Base-by-base conservation (phyloP, 1,284 basidiomycete genomes). In the Pholiota adiposa region DNA sequence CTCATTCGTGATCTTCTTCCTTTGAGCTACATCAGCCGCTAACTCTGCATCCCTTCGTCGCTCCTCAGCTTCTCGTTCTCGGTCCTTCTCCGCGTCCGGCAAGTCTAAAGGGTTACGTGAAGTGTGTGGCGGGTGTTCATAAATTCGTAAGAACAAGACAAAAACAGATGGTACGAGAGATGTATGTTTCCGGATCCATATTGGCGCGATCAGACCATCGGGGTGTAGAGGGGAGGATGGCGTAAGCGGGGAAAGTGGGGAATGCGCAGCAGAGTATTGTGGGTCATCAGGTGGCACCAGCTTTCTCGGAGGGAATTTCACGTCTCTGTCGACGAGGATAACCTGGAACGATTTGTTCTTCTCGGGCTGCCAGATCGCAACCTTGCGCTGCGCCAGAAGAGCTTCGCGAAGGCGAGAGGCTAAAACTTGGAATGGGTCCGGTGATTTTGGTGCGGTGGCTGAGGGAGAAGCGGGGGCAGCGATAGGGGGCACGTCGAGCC, bases 101-200 rank as follows among this genome's bases (percentile, higher is more conserved):
- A 74, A 70, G 59, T 88, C 84, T 23, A 87, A 77, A 1, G 86
- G 85, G 6, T 82, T 83, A 38, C 75, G 74, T 5, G 79, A 69
- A 18, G 71, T 67, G 9, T 76, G 69, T 12, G 70, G 72, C 0
- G 82, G 79, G 11, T 77, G 77, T 71, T 97, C 94, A 70, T 83
- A 94, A 60, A 98, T 80, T 51, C 90, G 85, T 61, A 92, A 78
- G 72, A 98, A 97, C 51, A 96, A 79, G 4, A 98, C 92, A 73
- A 98, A 97, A 0, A 98, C 94, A 16, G 92, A 89, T 0, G 97
- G 96, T 0, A 98, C 79, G 33, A 97, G 85, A 7, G 94, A 88
- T 0, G 93, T 92, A 70, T 98, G 96, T 75, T 98, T 99, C 49
- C 96, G 84, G 16, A 98, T 88, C 97, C 97, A 99, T 67, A 98